These are phyloP conservation scores for Erigeron canadensis DNA, from an alignment of 129 eudicot species.

Conservation along the genomic window DNA sequence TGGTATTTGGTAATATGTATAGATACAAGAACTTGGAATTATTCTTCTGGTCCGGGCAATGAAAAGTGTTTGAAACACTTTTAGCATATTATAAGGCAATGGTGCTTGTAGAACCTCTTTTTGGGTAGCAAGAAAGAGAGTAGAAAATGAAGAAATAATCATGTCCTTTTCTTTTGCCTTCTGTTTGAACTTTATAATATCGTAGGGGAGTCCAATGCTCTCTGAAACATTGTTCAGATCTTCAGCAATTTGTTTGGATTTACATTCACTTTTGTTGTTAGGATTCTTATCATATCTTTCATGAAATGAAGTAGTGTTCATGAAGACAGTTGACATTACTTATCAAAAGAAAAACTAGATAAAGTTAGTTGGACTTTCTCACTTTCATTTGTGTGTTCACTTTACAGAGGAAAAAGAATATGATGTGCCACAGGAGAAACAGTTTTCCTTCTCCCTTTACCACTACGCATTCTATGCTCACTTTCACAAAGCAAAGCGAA, in stretches of 20 bases:
- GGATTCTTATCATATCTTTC: too few relatives aligned
- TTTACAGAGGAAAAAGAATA: slow-evolving; percentile 16
- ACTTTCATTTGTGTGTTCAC: slow-evolving; percentile 1
- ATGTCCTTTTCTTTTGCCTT: slow-evolving; percentile 29
- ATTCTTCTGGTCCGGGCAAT: slow-evolving; percentile 33
- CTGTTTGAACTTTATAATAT: neutral
- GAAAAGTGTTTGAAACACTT: slow-evolving; percentile 29
- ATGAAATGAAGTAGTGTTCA: neutral
- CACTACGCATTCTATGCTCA: neutral
- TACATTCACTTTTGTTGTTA: neutral
- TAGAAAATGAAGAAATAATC: slow-evolving; percentile 34
- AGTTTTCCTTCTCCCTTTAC: neutral
- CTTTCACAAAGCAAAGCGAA: slow-evolving; percentile 5
- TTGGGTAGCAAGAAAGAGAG: slow-evolving; percentile 16
- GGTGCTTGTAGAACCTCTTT: slow-evolving; percentile 19
- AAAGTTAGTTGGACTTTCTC: neutral
- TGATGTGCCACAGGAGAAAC: neutral
- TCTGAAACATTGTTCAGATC: neutral
- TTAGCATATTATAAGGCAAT: slow-evolving; percentile 34
- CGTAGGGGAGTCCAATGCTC: neutral
- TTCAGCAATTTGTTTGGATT: neutral
- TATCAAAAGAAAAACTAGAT: neutral
- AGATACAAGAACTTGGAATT: slow-evolving; percentile 30
- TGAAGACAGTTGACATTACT: neutral
- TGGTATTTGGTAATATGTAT: slow-evolving; percentile 25